Evolutionary conservation across 768 basidiomycete genomes (phyloP).

Genomic region (Tricholoma hemisulphureum): DNA sequence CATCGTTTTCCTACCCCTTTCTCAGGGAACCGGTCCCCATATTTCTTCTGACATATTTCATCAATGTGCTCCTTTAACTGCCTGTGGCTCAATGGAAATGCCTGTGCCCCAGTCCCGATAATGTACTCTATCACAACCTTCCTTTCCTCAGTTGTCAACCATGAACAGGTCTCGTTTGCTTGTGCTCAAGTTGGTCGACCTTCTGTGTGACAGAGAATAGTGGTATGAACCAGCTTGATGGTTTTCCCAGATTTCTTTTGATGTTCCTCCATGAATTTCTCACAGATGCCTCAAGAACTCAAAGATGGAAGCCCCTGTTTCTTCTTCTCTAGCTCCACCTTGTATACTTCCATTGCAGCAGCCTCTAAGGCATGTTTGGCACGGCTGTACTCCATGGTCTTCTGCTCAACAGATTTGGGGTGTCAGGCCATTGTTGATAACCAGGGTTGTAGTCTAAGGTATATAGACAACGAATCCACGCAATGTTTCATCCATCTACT

Average conservation of each 20-base stretch:
- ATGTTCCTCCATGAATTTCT: neutral
- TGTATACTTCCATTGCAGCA: neutral
- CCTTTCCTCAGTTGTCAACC: neutral
- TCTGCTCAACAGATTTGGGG: no score
- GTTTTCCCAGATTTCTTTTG: neutral
- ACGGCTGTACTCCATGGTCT: neutral
- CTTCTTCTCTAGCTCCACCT: neutral
- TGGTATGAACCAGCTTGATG: neutral
- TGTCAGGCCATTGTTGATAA: neutral
- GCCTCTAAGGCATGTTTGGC: neutral
- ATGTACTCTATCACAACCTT: neutral
- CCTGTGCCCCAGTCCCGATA: neutral
- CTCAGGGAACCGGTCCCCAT: neutral
- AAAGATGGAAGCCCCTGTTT: neutral
- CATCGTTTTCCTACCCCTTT: constrained; percentile 1
- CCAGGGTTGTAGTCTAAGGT: neutral
- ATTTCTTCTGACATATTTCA: neutral
- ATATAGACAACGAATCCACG: neutral
- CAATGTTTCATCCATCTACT: neutral
- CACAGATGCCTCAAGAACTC: neutral
- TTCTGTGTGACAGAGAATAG: neutral
- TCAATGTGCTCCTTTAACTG: neutral
- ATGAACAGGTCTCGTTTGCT: neutral
- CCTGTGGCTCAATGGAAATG: neutral
- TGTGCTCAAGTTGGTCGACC: neutral